These are phyloP conservation scores for Wickerhamiella siamensis DNA, from an alignment of 805 yeast species.

Conservation along the genomic window DNA sequence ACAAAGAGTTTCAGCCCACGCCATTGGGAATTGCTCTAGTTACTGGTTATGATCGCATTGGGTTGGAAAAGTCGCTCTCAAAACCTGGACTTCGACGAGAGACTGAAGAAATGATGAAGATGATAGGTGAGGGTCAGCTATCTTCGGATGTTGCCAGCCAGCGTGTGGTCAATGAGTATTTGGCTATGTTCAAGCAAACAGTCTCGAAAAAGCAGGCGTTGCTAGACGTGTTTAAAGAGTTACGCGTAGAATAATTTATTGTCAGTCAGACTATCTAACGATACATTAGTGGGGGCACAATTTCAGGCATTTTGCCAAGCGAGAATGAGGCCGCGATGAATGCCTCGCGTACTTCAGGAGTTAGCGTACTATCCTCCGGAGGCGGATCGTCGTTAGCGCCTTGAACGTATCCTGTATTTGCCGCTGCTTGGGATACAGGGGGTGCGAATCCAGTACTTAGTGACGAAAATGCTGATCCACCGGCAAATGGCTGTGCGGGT, in stretches of 20 bases:
- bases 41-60: conserved; percentile 73
- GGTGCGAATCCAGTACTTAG: neutral
- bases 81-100: conserved; percentile 77
- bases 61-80: conserved; percentile 60
- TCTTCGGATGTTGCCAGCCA: conserved; percentile 26
- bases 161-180: conserved; percentile 13
- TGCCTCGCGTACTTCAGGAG: conserved; percentile 31
- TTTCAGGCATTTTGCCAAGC: conserved; percentile 23
- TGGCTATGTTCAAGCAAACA: conserved; percentile 10
- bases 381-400: conserved; percentile 24
- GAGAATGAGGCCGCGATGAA: conserved; percentile 28
- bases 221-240: neutral
- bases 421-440: too few species aligned
- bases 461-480: neutral
- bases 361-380: conserved; percentile 27
- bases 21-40: conserved; percentile 73
- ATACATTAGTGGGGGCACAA: conserved; percentile 21
- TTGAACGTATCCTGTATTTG: conserved; percentile 21
- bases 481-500: neutral
- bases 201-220: neutral
- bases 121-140: conserved; percentile 52
- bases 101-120: conserved; percentile 51
- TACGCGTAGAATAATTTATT: neutral
- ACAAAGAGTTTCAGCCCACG: conserved; percentile 48
- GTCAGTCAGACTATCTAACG: too few species aligned